Evolutionary conservation across 768 basidiomycete genomes (phyloP), one percentile per base, ranked within the genome.

Genomic region (Phlebiopsis gigantea): DNA sequence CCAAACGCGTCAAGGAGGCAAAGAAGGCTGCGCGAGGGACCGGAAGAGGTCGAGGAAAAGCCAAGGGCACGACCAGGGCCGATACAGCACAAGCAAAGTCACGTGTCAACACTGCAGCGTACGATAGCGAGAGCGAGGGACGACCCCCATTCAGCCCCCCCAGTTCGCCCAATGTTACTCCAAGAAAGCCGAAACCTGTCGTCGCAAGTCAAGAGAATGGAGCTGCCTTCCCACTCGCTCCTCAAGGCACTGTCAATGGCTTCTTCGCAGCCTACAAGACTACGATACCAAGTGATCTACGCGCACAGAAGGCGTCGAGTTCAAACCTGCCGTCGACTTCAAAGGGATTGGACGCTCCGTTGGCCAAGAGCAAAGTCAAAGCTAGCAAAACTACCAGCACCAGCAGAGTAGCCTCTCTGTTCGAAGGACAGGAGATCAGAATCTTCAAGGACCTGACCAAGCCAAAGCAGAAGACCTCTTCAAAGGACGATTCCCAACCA

Each of bases 1-100:
- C 84, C 68, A 80, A 84, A 65, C 65, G 73, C 17, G 72, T 70
- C 58, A 86, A 79, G 63, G 74, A 43, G 6, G 22, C 5, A 7
- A 30, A 31, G 29, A 51, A 51, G 19, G 19, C 31, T 41, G n/a
- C 47, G 26, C 8, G n/a, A 24, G 34, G 50, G 8, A 21, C n/a
- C 4, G 47, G 47, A 5, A 5, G 47, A 5, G 26, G 47, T 8
- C 25, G 47, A n/a, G 26, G 26, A 2, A 26, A n/a, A 21, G 21
- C 47, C 17, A 29, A 15, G 2, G 21, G 50, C 29, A 50, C 28
- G 9, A 30, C 29, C 44, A 45, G 28, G 25, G 24, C 2, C 4
- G 9, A 24, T 21, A 17, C 6, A 47, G 46, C 46, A n/a, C 12
- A 30, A 17, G 12, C 7, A 17, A 29, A 29, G 47, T 25, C 44